phyloP scores from a whole-genome alignment of 169 alveolate genomes.

The Sarcocystis neurona region DNA sequence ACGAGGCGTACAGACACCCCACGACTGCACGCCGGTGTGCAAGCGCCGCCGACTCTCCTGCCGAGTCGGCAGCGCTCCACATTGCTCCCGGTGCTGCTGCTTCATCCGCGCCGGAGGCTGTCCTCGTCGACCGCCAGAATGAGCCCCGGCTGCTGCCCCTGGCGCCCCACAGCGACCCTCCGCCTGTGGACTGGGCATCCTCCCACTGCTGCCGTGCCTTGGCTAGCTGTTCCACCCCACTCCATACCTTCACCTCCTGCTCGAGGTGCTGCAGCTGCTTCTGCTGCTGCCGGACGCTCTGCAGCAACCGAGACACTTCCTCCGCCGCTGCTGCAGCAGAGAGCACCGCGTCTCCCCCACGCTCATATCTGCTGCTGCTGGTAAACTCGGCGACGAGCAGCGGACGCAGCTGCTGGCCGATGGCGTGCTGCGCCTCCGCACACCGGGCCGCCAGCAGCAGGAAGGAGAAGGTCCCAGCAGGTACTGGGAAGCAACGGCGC shows the following conservation, averaged over 20 bases:
- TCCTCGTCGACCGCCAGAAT: neutral
- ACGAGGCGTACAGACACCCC: constrained; percentile 38
- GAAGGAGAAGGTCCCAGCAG: neutral
- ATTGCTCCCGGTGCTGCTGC: neutral
- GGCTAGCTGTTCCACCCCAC: neutral
- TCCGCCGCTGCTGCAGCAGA: neutral
- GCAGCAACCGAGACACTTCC: constrained; percentile 1
- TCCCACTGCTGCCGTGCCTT: constrained; percentile 4
- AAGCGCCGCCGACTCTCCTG: neutral
- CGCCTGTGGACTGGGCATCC: neutral
- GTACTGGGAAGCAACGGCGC: no score
- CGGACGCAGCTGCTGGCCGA: constrained; percentile 1
- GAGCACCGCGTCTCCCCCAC: no score
- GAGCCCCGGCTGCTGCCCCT: no score
- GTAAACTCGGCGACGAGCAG: neutral
- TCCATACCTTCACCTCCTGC: neutral
- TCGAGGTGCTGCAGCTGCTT: constrained; percentile 24
- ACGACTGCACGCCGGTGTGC: constrained; percentile 45
- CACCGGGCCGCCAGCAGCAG: neutral
- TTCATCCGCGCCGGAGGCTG: neutral
- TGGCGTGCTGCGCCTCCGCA: neutral
- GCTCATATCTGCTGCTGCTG: no score
- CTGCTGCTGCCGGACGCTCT: constrained; percentile 50
- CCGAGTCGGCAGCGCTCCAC: neutral
- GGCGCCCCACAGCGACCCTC: no score